A percentile compares a stretch with the other conserved stretches of the same genome.
These are phyloP conservation scores for Sanghuangporus sanghuang DNA, from an alignment of 1,284 basidiomycete genomes.

Conservation along the genomic window DNA sequence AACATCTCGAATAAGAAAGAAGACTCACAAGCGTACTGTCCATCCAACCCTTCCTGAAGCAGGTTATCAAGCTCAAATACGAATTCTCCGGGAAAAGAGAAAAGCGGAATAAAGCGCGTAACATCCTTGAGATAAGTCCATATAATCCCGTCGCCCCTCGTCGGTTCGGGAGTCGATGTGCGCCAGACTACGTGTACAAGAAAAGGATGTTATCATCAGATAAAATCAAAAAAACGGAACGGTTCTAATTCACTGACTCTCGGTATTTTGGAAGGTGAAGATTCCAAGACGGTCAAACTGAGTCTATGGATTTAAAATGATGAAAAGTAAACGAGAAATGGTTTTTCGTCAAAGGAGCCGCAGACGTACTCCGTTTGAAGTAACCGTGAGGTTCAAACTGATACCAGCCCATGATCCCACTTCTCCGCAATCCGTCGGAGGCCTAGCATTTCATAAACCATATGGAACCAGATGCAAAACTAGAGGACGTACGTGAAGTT, in stretches of 20 bases:
- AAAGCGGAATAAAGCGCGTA: conserved; percentile 66
- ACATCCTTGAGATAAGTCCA: conserved; percentile 79
- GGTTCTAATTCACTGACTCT: too few species aligned
- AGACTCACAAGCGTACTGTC: conserved; percentile 60
- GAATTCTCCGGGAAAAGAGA: conserved; percentile 59
- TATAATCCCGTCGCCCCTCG: conserved; percentile 59
- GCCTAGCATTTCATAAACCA: conserved; percentile 35
- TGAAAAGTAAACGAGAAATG: too few species aligned
- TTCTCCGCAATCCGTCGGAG: conserved; percentile 67
- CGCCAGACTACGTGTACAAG: conserved; percentile 78
- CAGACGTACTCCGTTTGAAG: conserved; percentile 50
- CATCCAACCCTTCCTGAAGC: conserved; percentile 49
- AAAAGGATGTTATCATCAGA: too few species aligned
- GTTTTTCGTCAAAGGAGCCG: not conserved
- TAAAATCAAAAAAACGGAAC: too few species aligned
- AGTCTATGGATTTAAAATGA: conserved; percentile 29
- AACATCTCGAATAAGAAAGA: conserved; percentile 6
- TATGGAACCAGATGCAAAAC: not conserved
- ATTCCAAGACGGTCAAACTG: conserved; percentile 72
- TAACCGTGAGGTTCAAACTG: conserved; percentile 71
- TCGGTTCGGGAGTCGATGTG: conserved; percentile 76
- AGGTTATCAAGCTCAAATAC: conserved; percentile 72
- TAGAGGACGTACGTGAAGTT: conserved; percentile 46
- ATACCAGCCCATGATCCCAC: conserved; percentile 71
- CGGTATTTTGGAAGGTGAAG: conserved; percentile 71